Evolutionary conservation across 352 stramenopile species (phyloP).

Genomic region (Phytophthora brassicae): DNA sequence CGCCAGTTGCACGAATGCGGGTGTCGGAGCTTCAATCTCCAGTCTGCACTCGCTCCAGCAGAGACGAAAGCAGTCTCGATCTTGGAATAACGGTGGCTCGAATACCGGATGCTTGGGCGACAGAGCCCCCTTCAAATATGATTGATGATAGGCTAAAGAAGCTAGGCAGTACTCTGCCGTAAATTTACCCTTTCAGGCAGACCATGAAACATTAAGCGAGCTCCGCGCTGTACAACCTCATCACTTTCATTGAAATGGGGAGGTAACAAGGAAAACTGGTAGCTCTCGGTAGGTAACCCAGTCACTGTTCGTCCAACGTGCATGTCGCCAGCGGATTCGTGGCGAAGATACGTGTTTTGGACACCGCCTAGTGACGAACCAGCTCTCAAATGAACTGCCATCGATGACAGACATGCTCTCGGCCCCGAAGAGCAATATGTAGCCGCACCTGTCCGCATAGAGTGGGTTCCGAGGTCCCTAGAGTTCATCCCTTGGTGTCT

Average conservation of each 20-base stretch:
- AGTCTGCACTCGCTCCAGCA: not conserved
- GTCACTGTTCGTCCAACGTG: constrained; percentile 17
- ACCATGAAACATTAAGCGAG: constrained; percentile 9
- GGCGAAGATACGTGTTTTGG: constrained; percentile 9
- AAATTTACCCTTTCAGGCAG: constrained; percentile 6
- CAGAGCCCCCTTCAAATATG: not conserved
- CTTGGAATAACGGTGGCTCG: constrained; percentile 1
- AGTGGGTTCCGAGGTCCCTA: constrained; percentile 21
- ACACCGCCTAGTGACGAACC: constrained; percentile 16
- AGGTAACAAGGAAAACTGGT: constrained; percentile 17
- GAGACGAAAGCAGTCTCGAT: not conserved
- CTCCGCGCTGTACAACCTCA: not conserved
- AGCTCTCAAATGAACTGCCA: constrained; percentile 10
- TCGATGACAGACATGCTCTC: constrained; percentile 21
- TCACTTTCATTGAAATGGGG: constrained; percentile 6
- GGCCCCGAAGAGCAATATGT: constrained; percentile 21
- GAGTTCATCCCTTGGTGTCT: constrained; percentile 6
- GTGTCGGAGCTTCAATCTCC: not conserved
- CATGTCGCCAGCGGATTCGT: constrained; percentile 23
- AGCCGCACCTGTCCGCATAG: constrained; percentile 18
- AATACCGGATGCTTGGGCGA: not conserved
- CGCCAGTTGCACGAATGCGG: not conserved
- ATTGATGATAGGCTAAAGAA: not conserved
- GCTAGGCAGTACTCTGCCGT: constrained; percentile 11
- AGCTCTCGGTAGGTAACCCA: not conserved